Evolutionary conservation across 768 basidiomycete genomes (phyloP).

Genomic region (Amanita fuliginea): DNA sequence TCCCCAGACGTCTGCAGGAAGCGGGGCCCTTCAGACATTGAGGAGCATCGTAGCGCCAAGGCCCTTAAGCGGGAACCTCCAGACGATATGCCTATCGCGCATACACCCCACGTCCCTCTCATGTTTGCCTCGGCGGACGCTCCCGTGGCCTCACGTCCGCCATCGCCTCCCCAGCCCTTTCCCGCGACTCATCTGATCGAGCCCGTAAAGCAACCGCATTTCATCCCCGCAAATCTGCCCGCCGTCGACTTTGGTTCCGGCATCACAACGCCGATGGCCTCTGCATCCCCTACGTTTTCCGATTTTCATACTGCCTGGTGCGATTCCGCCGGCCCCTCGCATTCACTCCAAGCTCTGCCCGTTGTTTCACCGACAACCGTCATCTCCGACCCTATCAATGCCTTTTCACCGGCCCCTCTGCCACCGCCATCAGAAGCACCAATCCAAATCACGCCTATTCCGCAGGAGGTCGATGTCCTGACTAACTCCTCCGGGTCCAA

Average conservation of each 20-base stretch:
- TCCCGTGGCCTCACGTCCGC: constrained; percentile 13
- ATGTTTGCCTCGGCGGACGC: background rate
- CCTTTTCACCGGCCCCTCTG: constrained; percentile 10
- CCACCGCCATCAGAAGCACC: constrained; percentile 4
- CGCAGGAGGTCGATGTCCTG: constrained; percentile 11
- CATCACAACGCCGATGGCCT: constrained; percentile 7
- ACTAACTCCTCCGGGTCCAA: constrained; percentile 40
- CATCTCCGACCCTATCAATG: constrained; percentile 11
- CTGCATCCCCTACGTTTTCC: constrained; percentile 17
- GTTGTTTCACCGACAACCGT: constrained; percentile 2
- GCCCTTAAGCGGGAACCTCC: constrained; percentile 37
- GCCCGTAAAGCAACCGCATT: constrained; percentile 16
- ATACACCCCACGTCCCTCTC: constrained; percentile 4
- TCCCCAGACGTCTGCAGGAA: constrained; percentile 30
- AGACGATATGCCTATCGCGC: constrained; percentile 25
- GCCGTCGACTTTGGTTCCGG: constrained; percentile 12
- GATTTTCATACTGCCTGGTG: constrained; percentile 27
- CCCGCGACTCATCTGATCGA: constrained; percentile 18
- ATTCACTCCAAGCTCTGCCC: constrained; percentile 19
- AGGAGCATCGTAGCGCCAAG: constrained; percentile 31
- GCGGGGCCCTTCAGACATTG: constrained; percentile 31
- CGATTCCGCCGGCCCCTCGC: constrained; percentile 24
- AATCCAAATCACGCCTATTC: background rate
- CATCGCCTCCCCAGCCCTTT: constrained; percentile 22
- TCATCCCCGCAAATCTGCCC: constrained; percentile 11